phyloP scores from a whole-genome alignment of 768 basidiomycete species.

The Lactifluus pinguis region DNA sequence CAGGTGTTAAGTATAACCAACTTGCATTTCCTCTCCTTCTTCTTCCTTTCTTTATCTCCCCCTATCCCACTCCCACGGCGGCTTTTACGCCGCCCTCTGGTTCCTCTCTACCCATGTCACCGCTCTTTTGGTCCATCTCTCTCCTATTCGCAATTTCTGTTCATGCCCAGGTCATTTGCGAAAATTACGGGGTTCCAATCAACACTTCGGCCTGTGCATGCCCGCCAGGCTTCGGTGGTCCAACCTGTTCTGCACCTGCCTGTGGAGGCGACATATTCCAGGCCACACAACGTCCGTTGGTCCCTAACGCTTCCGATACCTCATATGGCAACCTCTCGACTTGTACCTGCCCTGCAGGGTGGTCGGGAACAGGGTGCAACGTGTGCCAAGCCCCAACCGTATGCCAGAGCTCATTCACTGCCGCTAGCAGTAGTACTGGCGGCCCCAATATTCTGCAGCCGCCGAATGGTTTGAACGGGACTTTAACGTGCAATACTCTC shows the following conservation, averaged over 20 bases:
- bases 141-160: neutral
- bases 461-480: slow-evolving; percentile 44
- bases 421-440: slow-evolving; percentile 29
- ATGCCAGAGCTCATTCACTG: slow-evolving; percentile 55
- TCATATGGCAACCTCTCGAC: slow-evolving; percentile 58
- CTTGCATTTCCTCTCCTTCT: neutral
- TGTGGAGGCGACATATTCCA: slow-evolving; percentile 83
- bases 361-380: slow-evolving; percentile 73
- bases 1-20: too few species aligned
- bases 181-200: slow-evolving; percentile 51
- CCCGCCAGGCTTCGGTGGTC: slow-evolving; percentile 73
- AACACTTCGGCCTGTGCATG: slow-evolving; percentile 61
- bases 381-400: slow-evolving; percentile 62
- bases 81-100: neutral
- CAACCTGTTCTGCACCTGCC: slow-evolving; percentile 55
- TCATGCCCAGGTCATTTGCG: slow-evolving; percentile 35
- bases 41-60: neutral
- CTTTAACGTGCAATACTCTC: slow-evolving; percentile 61
- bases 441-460: slow-evolving; percentile 15
- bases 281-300: slow-evolving; percentile 47
- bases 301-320: slow-evolving; percentile 27
- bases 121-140: neutral
- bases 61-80: neutral
- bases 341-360: slow-evolving; percentile 66
- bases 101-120: neutral